Evolutionary conservation across 2,329 filamentous ascomycete species (phyloP).

Genomic region (Colletotrichum tropicicola): DNA sequence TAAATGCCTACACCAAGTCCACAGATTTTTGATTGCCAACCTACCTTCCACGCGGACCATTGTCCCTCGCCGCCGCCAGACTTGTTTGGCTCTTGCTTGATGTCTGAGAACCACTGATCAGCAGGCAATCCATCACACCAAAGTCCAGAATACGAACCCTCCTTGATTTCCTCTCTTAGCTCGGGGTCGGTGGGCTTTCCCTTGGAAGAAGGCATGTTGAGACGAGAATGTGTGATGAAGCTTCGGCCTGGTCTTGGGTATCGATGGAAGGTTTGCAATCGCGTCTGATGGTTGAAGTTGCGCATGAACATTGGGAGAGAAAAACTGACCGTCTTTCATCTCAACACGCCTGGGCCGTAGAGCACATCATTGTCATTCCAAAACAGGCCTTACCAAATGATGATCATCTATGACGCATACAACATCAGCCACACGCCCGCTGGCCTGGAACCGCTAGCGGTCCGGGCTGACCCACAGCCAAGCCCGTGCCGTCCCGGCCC

Average conservation of each 20-base stretch:
- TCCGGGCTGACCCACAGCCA: neutral
- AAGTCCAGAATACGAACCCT: slow-evolving; percentile 35
- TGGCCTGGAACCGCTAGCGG: neutral
- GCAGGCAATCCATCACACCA: rapidly evolving
- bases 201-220: slow-evolving; percentile 47
- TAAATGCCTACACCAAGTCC: rapidly evolving
- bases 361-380: neutral
- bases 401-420: slow-evolving; percentile 30
- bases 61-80: slow-evolving; percentile 47
- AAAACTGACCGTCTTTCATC: neutral
- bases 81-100: slow-evolving; percentile 51
- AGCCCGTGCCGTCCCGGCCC: slow-evolving; percentile 17
- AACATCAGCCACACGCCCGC: slow-evolving; percentile 7
- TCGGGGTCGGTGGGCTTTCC: slow-evolving; percentile 51
- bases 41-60: slow-evolving; percentile 33
- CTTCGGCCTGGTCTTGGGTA: too few species aligned
- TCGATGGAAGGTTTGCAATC: neutral
- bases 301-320: rapidly evolving
- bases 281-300: neutral
- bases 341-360: rapidly evolving
- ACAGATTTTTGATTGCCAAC: neutral
- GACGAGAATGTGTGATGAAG: neutral
- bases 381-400: neutral
- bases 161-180: slow-evolving; percentile 48
- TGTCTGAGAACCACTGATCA: slow-evolving; percentile 37